Percentiles rank a stretch among this genome's conserved stretches.
Evolutionary conservation across 73 alveolate genomes (phyloP).

Genomic region (Tetrahymena borealis): DNA sequence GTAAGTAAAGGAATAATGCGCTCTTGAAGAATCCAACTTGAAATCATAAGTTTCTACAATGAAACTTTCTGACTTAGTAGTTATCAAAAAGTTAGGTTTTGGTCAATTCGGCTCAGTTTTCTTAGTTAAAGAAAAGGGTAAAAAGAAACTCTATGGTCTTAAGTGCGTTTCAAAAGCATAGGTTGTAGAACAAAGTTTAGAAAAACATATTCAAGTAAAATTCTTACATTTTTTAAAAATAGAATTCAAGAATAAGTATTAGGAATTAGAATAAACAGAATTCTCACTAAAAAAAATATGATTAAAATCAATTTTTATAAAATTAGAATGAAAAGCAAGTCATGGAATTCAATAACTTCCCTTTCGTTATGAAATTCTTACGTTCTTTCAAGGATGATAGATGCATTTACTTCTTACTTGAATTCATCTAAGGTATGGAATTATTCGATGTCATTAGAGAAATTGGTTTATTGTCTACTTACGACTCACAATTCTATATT

Average conservation of each 20-base stretch:
- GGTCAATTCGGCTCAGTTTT: slow-evolving; percentile 75
- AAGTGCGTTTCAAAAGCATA: slow-evolving; percentile 61
- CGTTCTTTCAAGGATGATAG: slow-evolving; percentile 59
- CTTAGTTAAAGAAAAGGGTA: slow-evolving; percentile 49
- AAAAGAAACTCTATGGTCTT: slow-evolving; percentile 55
- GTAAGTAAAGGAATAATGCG: neutral
- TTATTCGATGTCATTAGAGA: slow-evolving; percentile 69
- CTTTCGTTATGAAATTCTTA: slow-evolving; percentile 57
- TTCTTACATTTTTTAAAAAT: slow-evolving; percentile 41
- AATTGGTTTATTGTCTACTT: slow-evolving; percentile 42
- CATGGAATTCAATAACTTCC: slow-evolving; percentile 50
- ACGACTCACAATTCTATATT: slow-evolving; percentile 32
- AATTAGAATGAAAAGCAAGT: slow-evolving; percentile 45
- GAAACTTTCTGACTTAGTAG: slow-evolving; percentile 49
- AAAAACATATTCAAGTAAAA: slow-evolving; percentile 55
- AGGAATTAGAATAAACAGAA: no score
- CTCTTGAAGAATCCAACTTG: slow-evolving; percentile 44
- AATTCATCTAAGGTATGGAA: slow-evolving; percentile 63
- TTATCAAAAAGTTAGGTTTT: slow-evolving; percentile 50
- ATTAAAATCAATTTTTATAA: neutral
- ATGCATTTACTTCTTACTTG: slow-evolving; percentile 55
- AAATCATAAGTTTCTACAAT: slow-evolving; percentile 6
- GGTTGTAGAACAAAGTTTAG: slow-evolving; percentile 47
- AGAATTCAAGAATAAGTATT: no score
- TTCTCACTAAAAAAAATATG: no score